Evolutionary conservation across 1,284 basidiomycete genomes (phyloP).

Genomic region (Wallemia hederae): DNA sequence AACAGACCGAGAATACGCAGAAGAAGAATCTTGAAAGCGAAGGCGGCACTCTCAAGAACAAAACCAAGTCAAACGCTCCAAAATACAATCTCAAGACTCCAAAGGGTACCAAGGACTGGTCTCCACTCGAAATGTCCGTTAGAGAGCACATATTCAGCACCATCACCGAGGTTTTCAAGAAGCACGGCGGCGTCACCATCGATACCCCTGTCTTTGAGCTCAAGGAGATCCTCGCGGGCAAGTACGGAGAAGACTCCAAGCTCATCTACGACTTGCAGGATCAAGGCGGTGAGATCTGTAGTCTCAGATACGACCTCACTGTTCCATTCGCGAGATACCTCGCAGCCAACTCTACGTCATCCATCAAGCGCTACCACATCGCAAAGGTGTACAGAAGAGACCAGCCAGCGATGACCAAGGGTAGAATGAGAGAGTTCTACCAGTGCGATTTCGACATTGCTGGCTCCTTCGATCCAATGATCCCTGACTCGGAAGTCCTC

Average conservation of each 20-base stretch:
- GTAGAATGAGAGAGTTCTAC: conserved; percentile 92
- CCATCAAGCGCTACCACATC: conserved; percentile 77
- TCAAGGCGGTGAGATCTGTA: conserved; percentile 93
- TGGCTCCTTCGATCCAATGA: conserved; percentile 83
- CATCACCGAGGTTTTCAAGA: conserved; percentile 63
- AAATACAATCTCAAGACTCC: conserved; percentile 6
- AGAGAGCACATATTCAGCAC: conserved; percentile 68
- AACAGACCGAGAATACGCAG: background rate
- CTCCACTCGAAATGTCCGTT: conserved; percentile 75
- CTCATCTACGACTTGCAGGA: conserved; percentile 95
- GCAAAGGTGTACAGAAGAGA: conserved; percentile 94
- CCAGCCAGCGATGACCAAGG: conserved; percentile 91
- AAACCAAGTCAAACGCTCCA: background rate
- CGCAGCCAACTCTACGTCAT: conserved; percentile 60
- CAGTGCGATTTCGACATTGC: conserved; percentile 96
- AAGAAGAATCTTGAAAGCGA: background rate
- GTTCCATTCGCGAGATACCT: conserved; percentile 87
- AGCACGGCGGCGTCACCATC: conserved; percentile 69
- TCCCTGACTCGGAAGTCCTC: conserved; percentile 79
- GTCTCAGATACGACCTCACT: conserved; percentile 82
- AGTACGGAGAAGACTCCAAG: conserved; percentile 92
- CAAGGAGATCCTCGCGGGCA: conserved; percentile 78
- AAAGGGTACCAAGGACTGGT: conserved; percentile 85
- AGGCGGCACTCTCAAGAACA: background rate
- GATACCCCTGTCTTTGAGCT: conserved; percentile 97